A percentile compares a stretch with the other conserved stretches of the same genome.
Conservation (phyloP, 2,329 filamentous ascomycete genomes). For the Akanthomyces uredinophilus region DNA sequence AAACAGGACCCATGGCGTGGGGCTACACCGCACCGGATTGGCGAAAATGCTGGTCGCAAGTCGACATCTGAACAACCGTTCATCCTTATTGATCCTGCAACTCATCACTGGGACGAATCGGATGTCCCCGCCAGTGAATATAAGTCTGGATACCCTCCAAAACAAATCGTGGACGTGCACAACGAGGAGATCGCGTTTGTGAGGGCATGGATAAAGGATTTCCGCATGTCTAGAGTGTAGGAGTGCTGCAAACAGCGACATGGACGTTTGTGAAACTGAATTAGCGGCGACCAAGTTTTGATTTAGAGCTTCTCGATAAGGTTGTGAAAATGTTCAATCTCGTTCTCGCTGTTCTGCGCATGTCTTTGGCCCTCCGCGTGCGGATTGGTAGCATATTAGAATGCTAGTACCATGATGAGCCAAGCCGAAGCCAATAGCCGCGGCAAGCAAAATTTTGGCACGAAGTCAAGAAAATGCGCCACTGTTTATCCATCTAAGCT, state of each 20-base stretch:
- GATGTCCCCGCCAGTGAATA: slow-evolving; percentile 51
- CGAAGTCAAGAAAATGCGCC: no score
- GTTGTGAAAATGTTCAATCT: no score
- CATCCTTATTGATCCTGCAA: slow-evolving; percentile 64
- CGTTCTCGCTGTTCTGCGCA: no score
- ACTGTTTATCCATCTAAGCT: no score
- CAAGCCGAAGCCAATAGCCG: no score
- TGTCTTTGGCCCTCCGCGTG: no score
- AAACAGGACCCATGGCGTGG: slow-evolving; percentile 76
- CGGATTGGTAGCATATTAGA: no score
- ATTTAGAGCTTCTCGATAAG: no score
- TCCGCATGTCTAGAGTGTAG: slow-evolving; percentile 25
- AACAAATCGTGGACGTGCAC: slow-evolving; percentile 56
- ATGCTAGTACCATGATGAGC: no score
- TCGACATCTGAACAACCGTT: slow-evolving; percentile 64
- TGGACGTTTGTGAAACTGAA: no score
- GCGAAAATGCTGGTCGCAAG: slow-evolving; percentile 43
- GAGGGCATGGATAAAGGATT: slow-evolving; percentile 61
- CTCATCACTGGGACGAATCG: slow-evolving; percentile 79
- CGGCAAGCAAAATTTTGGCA: no score
- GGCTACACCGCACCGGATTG: slow-evolving; percentile 64
- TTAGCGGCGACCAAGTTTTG: no score
- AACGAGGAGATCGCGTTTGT: slow-evolving; percentile 56
- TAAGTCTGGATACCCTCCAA: slow-evolving; percentile 57
- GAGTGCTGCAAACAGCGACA: neutral